Percentiles rank a stretch among this genome's conserved stretches.
Conservation (phyloP, 495 filamentous ascomycete genomes). For the Hypoxylon trugodes region DNA sequence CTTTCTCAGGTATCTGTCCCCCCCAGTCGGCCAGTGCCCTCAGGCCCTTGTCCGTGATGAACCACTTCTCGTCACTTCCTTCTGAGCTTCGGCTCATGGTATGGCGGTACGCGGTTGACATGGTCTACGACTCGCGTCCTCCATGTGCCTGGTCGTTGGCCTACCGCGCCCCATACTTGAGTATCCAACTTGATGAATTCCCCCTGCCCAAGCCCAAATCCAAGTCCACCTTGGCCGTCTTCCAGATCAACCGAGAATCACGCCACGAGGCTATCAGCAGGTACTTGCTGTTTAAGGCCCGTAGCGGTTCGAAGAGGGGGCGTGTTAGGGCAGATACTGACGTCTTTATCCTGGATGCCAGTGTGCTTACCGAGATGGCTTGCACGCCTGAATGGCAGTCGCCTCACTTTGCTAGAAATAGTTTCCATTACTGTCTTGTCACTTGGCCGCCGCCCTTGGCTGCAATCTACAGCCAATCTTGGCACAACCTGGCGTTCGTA, state of each 20-base stretch:
- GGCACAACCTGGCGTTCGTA: constrained; percentile 26
- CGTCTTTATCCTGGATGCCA: constrained; percentile 21
- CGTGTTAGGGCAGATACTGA: constrained; percentile 15
- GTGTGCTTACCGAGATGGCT: constrained; percentile 16
- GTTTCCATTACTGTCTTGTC: constrained; percentile 9
- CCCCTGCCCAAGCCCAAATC: constrained; percentile 20
- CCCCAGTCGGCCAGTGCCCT: too few relatives aligned
- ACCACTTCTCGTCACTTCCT: constrained; percentile 15
- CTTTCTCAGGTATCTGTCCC: too few relatives aligned
- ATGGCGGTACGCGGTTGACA: constrained; percentile 17
- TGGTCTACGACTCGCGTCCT: constrained; percentile 25
- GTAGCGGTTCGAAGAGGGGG: constrained; percentile 5
- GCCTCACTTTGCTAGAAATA: constrained; percentile 23
- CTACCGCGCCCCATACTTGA: constrained; percentile 18
- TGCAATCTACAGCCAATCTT: constrained; percentile 30
- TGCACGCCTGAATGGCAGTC: constrained; percentile 11
- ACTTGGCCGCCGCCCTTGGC: constrained; percentile 28
- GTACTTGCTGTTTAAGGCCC: constrained; percentile 13
- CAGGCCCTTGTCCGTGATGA: constrained; percentile 23
- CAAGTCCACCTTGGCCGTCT: constrained; percentile 9
- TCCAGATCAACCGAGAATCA: constrained; percentile 28
- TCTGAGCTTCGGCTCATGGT: constrained; percentile 33
- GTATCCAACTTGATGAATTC: constrained; percentile 6
- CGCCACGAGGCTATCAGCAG: constrained; percentile 19
- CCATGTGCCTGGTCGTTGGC: constrained; percentile 22